phyloP scores from a whole-genome alignment of 108 stramenopile species.

The Nitzschia inconspicua region DNA sequence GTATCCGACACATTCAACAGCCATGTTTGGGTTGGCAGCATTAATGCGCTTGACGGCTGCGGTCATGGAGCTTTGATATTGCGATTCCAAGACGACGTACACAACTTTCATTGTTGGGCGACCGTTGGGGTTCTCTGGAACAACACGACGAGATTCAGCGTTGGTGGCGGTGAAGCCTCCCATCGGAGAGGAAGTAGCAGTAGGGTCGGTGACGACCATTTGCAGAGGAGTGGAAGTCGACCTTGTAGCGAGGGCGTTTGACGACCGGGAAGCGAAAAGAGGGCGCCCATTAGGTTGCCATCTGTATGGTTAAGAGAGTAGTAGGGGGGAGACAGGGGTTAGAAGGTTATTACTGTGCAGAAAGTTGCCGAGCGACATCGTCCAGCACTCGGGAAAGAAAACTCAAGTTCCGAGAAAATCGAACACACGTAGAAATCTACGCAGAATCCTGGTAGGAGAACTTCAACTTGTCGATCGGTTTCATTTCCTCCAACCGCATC shows the following conservation, averaged over 20 bases:
- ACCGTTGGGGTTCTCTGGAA: conserved; percentile 74
- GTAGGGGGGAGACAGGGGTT: not conserved
- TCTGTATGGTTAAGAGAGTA: conserved; percentile 24
- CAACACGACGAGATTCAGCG: conserved; percentile 85
- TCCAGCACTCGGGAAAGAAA: not conserved
- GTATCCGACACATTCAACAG: conserved; percentile 96
- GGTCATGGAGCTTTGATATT: conserved; percentile 95
- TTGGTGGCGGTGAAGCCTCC: conserved; percentile 89
- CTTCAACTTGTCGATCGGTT: conserved; percentile 30
- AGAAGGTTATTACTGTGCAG: not conserved
- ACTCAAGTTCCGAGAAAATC: not conserved
- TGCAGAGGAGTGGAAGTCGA: conserved; percentile 31
- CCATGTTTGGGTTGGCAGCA: conserved; percentile 91
- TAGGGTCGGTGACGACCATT: conserved; percentile 71
- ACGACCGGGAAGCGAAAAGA: conserved; percentile 25
- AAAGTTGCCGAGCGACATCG: not conserved
- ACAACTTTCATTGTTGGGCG: conserved; percentile 88
- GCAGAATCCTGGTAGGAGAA: conserved; percentile 27
- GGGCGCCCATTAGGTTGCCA: conserved; percentile 26
- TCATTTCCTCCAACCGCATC: not conserved
- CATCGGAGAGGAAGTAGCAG: conserved; percentile 38
- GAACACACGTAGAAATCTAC: conserved; percentile 29
- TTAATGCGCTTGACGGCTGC: conserved; percentile 95
- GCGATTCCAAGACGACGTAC: conserved; percentile 96
- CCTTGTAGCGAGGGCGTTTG: conserved; percentile 12